phyloP scores from a whole-genome alignment of 169 alveolate species.

The Toxoplasma gondii region DNA sequence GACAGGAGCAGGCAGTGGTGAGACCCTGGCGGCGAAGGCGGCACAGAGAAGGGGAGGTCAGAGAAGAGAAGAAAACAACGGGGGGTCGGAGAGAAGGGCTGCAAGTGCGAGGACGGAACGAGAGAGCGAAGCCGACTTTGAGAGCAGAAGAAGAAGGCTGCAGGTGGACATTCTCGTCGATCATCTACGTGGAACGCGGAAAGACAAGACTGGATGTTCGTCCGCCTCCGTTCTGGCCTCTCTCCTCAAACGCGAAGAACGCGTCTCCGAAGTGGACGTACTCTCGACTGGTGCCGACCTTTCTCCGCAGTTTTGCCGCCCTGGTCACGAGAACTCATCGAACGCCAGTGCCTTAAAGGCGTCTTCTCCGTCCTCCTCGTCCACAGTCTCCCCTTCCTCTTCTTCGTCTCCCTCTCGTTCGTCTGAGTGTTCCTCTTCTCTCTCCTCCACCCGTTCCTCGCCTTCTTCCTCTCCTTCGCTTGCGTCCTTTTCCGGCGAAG shows the following conservation, averaged over 20 bases:
- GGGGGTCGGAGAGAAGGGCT: background rate
- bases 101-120: too few species aligned
- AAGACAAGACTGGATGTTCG: background rate
- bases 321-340: background rate
- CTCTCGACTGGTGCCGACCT: background rate
- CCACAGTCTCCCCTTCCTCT: background rate
- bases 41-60: background rate
- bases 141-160: background rate
- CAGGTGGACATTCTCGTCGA: background rate
- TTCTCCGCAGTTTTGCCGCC: background rate
- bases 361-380: background rate
- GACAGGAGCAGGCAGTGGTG: background rate
- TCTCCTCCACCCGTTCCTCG: background rate
- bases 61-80: background rate
- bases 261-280: background rate
- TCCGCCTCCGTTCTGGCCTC: conserved; percentile 11
- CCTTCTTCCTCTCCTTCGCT: background rate
- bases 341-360: background rate
- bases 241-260: background rate
- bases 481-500: background rate
- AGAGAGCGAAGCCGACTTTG: too few species aligned
- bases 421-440: background rate
- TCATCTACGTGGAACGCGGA: background rate
- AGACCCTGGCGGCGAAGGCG: background rate
- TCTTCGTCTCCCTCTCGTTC: background rate